Base-by-base conservation (phyloP, 768 basidiomycete genomes). In the Amanita pallidorosea region DNA sequence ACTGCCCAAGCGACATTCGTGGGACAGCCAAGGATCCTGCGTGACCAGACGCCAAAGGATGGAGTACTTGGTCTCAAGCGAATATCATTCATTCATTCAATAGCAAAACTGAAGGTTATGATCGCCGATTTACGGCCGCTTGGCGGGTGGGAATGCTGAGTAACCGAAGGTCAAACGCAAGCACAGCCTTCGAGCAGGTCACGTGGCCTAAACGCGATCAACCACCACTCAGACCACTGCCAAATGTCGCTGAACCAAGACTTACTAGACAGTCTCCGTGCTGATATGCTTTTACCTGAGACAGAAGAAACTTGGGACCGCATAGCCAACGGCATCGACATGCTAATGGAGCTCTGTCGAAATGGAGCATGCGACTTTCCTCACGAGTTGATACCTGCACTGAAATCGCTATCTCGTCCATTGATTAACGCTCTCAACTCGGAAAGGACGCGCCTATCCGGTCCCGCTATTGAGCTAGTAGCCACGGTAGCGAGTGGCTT, bases 261-360 rank as follows among this genome's bases (percentile, higher is more conserved):
- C 56, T 56, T 81, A 42, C 33, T 33, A 5, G 73, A 74, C 37
- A 58, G 64, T 35, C 56, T 77, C 18, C 71, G 71, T 51, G 61
- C 68, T 31, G 55, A 63, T 23, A 43, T 75, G 27, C 59, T 67
- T 49, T 67, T 77, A 12, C 59, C 71, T 31, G 88, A 91, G 63
- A 79, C 84, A 3, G 88, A 91, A 61, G 86, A 91, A 25, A 79
- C 79, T 12, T 91, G 88, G 88, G 85, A 88, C 51, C 69, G 64
- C 15, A 85, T 90, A 43, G 63, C 74, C 2, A 69, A 74, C 33
- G 71, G 72, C 4, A 59, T 88, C 45, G 50, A 58, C 18, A 61
- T 67, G 12, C 62, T 89, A 18, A 70, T 70, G 2, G 61, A 65
- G 5, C 61, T 83, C 5, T 77, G 72, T 54, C 70, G 72, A 33